A percentile compares a stretch with the other conserved stretches of the same genome.
Conservation (phyloP, 345 rosid genomes). For the Erucastrum elatum region DNA sequence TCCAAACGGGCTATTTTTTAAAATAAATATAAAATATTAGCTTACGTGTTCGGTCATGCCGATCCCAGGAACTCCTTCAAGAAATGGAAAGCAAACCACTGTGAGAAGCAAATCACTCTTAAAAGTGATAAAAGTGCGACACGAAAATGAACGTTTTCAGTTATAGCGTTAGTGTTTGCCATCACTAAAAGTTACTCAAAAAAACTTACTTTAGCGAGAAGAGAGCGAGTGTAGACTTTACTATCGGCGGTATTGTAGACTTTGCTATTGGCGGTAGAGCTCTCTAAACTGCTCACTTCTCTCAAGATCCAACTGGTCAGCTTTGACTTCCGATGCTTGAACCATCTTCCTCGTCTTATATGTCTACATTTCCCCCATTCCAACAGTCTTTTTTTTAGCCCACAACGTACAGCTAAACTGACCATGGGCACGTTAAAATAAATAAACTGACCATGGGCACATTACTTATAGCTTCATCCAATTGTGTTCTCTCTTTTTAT, state of each 20-base stretch:
- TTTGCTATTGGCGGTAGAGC: slow-evolving; percentile 80
- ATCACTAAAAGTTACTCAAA: neutral
- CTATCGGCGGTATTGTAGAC: slow-evolving; percentile 62
- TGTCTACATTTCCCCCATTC: slow-evolving; percentile 95
- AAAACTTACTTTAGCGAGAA: slow-evolving; percentile 80
- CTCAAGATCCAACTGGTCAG: slow-evolving; percentile 67
- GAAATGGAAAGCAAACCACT: slow-evolving; percentile 74
- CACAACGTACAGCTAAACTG: neutral
- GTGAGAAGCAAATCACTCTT: slow-evolving; percentile 86
- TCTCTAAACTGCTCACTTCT: slow-evolving; percentile 89
- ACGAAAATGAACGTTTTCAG: slow-evolving; percentile 28
- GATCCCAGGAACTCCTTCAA: slow-evolving; percentile 76
- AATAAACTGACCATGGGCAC: neutral
- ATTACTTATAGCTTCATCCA: neutral
- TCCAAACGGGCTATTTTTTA: neutral
- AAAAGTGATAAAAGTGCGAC: neutral
- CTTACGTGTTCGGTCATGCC: slow-evolving; percentile 81
- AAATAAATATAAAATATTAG: neutral
- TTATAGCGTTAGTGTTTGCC: slow-evolving; percentile 11
- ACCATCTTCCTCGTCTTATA: slow-evolving; percentile 85
- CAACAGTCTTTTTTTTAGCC: slow-evolving; percentile 49
- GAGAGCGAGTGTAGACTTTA: slow-evolving; percentile 82
- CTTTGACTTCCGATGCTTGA: slow-evolving; percentile 68
- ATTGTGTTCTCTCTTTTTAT: neutral
- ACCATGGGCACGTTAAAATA: neutral